These are phyloP conservation scores for Postia placenta DNA, from an alignment of 768 basidiomycete species.

Conservation along the genomic window DNA sequence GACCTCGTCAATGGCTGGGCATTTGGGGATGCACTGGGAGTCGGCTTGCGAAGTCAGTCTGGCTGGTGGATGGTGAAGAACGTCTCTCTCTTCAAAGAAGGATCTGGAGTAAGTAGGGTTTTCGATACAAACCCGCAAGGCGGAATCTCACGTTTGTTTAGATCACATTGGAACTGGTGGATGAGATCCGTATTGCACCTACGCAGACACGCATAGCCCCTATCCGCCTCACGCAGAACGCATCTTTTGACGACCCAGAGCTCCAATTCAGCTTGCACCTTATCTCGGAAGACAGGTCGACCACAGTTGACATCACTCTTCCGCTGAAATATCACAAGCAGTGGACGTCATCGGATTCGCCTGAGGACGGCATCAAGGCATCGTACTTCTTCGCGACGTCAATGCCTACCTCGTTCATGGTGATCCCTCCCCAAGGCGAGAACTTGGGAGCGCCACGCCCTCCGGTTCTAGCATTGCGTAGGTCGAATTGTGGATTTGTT, in stretches of 20 bases:
- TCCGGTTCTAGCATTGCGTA: constrained; percentile 62
- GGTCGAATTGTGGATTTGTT: constrained; percentile 18
- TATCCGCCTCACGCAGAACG: constrained; percentile 37
- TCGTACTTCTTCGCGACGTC: constrained; percentile 53
- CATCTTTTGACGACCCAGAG: constrained; percentile 28
- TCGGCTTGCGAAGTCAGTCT: constrained; percentile 49
- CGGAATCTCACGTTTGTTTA: no score
- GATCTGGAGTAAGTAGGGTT: no score
- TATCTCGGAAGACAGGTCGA: constrained; percentile 11
- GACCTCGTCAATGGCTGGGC: constrained; percentile 73
- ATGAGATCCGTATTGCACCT: constrained; percentile 42
- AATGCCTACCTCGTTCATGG: constrained; percentile 52
- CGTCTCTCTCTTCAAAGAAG: no score
- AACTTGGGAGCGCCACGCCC: constrained; percentile 29
- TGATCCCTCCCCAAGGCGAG: constrained; percentile 45
- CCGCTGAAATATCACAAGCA: constrained; percentile 38
- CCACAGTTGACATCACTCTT: constrained; percentile 31
- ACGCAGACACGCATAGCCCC: constrained; percentile 60
- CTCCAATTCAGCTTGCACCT: constrained; percentile 36
- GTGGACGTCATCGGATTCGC: constrained; percentile 32
- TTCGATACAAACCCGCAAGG: no score
- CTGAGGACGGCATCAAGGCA: constrained; percentile 35
- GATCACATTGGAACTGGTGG: constrained; percentile 7
- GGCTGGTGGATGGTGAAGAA: constrained; percentile 50
- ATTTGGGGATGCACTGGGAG: constrained; percentile 64